Conservation (phyloP, 257 asterid species). For the Craterostigma plantagineum region DNA sequence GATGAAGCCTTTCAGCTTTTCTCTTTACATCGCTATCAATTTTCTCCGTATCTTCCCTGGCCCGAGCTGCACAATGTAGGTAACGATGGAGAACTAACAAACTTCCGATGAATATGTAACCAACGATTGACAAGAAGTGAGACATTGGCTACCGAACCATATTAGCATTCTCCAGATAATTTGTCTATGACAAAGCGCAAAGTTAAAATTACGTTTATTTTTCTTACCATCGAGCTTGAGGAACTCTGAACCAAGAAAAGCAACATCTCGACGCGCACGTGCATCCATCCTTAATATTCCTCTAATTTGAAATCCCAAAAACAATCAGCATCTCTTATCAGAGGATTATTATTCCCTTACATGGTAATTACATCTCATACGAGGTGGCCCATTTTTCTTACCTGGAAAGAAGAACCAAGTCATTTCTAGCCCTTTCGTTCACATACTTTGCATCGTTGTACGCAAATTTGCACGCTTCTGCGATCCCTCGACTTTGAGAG, state of each 20-base stretch:
- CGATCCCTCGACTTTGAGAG: conserved; percentile 41
- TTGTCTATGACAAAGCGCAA: background rate
- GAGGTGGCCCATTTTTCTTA: conserved; percentile 8
- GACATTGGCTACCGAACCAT: too few relatives aligned
- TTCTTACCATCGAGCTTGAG: conserved; percentile 87
- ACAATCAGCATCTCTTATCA: conserved; percentile 1
- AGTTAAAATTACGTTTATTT: conserved; percentile 4
- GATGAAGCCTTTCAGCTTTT: conserved; percentile 81
- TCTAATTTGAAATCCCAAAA: conserved; percentile 13
- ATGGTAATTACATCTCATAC: background rate
- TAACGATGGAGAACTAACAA: conserved; percentile 3
- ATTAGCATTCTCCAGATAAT: too few relatives aligned
- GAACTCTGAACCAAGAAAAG: conserved; percentile 73
- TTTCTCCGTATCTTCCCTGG: conserved; percentile 78
- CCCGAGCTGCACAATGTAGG: conserved; percentile 70
- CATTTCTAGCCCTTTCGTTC: conserved; percentile 83
- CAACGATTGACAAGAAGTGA: too few relatives aligned
- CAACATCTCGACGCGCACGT: conserved; percentile 87
- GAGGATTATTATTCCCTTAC: background rate
- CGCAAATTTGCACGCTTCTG: conserved; percentile 84
- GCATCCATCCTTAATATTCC: conserved; percentile 73
- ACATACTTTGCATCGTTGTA: conserved; percentile 67
- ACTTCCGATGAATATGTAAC: too few relatives aligned
- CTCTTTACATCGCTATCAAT: conserved; percentile 60
- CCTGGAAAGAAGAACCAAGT: conserved; percentile 74